phyloP scores from a whole-genome alignment of 352 stramenopile species.

The Phytophthora pistaciae region DNA sequence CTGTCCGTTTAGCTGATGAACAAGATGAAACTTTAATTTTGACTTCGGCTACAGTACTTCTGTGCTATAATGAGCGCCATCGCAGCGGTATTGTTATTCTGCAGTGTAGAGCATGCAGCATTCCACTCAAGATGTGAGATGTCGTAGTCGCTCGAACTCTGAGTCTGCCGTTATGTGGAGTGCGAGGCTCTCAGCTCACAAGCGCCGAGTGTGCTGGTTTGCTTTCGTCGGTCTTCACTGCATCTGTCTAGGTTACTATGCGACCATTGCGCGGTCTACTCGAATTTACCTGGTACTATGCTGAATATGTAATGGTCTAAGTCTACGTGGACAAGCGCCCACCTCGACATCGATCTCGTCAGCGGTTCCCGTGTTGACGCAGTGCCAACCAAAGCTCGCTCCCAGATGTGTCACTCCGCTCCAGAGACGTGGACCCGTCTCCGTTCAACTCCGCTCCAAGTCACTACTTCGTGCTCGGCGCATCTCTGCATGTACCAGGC shows the following conservation, averaged over 20 bases:
- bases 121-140: not conserved
- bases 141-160: not conserved
- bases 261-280: conserved; percentile 3
- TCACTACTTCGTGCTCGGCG: no score
- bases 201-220: conserved; percentile 1
- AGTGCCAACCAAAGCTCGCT: no score
- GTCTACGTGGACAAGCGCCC: not conserved
- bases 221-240: conserved; percentile 3
- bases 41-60: not conserved
- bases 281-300: not conserved
- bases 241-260: conserved; percentile 11
- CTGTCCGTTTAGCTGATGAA: no score
- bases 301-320: no score
- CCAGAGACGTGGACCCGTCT: no score
- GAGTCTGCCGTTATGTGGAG: not conserved
- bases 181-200: not conserved
- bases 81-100: not conserved
- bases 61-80: not conserved
- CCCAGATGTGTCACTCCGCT: no score
- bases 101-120: not conserved
- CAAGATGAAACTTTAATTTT: not conserved
- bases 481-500: no score
- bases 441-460: no score
- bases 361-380: not conserved
- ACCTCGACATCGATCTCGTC: not conserved